Conservation (phyloP, 2,329 filamentous ascomycete species). For the Cryphonectria naterciae region DNA sequence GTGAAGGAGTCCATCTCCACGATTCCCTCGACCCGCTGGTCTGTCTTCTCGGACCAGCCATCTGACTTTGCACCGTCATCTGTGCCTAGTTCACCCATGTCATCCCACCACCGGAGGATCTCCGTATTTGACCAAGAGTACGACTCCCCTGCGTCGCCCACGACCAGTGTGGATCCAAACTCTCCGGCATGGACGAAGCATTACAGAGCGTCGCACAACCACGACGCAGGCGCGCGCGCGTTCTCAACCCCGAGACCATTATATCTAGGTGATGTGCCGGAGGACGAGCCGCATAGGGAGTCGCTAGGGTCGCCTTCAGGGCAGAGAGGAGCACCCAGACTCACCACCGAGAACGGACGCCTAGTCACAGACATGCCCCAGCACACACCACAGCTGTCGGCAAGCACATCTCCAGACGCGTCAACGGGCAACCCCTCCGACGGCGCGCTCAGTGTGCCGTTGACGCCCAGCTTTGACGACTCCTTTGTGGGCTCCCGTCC, state of each 20-base stretch:
- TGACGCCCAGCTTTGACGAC: slow-evolving; percentile 34
- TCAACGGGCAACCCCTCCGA: slow-evolving; percentile 40
- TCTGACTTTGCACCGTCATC: slow-evolving; percentile 73
- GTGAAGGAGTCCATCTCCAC: slow-evolving; percentile 57
- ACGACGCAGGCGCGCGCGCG: slow-evolving; percentile 57
- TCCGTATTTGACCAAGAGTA: slow-evolving; percentile 79
- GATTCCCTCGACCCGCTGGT: slow-evolving; percentile 63
- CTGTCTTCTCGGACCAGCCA: slow-evolving; percentile 61
- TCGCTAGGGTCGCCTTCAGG: slow-evolving; percentile 25
- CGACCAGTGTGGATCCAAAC: slow-evolving; percentile 72
- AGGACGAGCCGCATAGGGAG: slow-evolving; percentile 32
- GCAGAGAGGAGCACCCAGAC: slow-evolving; percentile 17
- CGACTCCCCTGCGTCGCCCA: slow-evolving; percentile 79
- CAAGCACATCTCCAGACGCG: slow-evolving; percentile 40
- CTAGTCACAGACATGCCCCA: slow-evolving; percentile 39
- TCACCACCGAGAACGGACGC: slow-evolving; percentile 34
- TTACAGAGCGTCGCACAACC: slow-evolving; percentile 53
- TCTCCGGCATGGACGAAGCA: slow-evolving; percentile 60
- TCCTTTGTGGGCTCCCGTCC: slow-evolving; percentile 36
- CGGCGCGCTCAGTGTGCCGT: slow-evolving; percentile 9
- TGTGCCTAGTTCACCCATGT: slow-evolving; percentile 79
- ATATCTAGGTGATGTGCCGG: slow-evolving; percentile 32
- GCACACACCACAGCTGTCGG: slow-evolving; percentile 36
- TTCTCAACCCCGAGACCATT: slow-evolving; percentile 43
- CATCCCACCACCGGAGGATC: slow-evolving; percentile 61